Conservation (phyloP, 768 basidiomycete species). For the Trametes villosa region DNA sequence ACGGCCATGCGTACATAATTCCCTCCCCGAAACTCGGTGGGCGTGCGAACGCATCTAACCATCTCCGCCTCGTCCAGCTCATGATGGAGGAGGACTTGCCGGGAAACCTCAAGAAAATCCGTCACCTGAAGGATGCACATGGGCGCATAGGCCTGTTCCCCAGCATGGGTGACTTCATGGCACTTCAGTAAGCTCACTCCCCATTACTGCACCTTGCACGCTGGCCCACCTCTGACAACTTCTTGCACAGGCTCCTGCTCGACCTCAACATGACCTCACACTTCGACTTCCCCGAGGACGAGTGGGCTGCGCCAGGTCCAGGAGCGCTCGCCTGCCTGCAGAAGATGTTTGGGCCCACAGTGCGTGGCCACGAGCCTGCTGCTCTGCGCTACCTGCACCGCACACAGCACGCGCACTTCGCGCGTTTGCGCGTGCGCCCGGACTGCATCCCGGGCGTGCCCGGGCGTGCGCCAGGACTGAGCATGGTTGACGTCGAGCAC, state of each 20-base stretch:
- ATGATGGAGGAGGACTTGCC: constrained; percentile 60
- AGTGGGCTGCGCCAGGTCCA: constrained; percentile 72
- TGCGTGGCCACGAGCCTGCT: constrained; percentile 53
- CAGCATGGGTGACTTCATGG: constrained; percentile 75
- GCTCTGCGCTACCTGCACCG: constrained; percentile 67
- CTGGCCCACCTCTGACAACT: not conserved
- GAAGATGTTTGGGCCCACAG: constrained; percentile 61
- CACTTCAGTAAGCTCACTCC: constrained; percentile 67
- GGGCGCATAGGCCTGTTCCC: constrained; percentile 60
- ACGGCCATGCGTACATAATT: constrained; percentile 73
- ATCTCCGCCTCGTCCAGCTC: constrained; percentile 54
- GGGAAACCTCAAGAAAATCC: constrained; percentile 48
- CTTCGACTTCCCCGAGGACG: constrained; percentile 65
- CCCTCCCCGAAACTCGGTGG: constrained; percentile 63
- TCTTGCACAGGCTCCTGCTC: constrained; percentile 36
- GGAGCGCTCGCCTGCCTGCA: constrained; percentile 68
- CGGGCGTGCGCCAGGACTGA: constrained; percentile 38
- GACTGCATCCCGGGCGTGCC: constrained; percentile 31
- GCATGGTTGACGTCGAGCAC: constrained; percentile 79
- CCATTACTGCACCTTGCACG: not conserved
- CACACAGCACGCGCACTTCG: constrained; percentile 63
- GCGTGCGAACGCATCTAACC: constrained; percentile 55
- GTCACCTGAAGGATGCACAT: constrained; percentile 65
- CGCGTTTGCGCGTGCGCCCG: constrained; percentile 49
- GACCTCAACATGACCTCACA: constrained; percentile 42